Conservation (phyloP, 495 filamentous ascomycete genomes). For the Penicillium egyptiacum region DNA sequence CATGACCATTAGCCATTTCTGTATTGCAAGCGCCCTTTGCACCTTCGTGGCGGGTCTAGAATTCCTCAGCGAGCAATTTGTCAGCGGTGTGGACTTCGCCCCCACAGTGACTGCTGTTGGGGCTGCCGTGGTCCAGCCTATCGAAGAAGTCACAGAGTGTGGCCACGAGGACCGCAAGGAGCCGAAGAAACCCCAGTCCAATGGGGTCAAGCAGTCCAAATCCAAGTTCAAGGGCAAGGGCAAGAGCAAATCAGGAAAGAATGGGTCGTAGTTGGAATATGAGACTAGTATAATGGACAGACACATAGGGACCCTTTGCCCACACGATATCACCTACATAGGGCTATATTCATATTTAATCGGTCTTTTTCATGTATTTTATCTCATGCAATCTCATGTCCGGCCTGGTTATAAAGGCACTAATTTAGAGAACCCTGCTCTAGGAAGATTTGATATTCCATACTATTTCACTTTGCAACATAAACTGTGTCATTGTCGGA, state of each 20-base stretch:
- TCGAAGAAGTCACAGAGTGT: conserved; percentile 21
- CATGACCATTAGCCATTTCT: conserved; percentile 90
- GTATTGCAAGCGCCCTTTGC: conserved; percentile 83
- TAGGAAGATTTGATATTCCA: too few species aligned
- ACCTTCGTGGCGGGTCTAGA: conserved; percentile 91
- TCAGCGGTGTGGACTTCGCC: conserved; percentile 76
- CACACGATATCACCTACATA: neutral
- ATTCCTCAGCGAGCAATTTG: conserved; percentile 78
- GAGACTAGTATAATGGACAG: neutral
- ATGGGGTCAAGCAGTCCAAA: conserved; percentile 5
- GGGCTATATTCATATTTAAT: conserved; percentile 6
- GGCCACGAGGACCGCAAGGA: conserved; percentile 19
- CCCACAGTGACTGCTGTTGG: conserved; percentile 14
- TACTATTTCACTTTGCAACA: too few species aligned
- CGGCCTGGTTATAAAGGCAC: too few species aligned
- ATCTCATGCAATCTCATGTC: neutral
- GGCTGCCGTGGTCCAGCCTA: conserved; percentile 18
- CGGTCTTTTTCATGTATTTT: conserved; percentile 5
- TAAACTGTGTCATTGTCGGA: too few species aligned
- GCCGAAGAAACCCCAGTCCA: conserved; percentile 1
- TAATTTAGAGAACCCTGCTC: neutral
- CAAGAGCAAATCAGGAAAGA: conserved; percentile 16
- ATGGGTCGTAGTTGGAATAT: conserved; percentile 9
- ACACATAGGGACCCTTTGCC: neutral
- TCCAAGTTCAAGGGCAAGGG: conserved; percentile 14